Base-by-base conservation (phyloP, 2,329 filamentous ascomycete genomes). In the Colletotrichum sp. region DNA sequence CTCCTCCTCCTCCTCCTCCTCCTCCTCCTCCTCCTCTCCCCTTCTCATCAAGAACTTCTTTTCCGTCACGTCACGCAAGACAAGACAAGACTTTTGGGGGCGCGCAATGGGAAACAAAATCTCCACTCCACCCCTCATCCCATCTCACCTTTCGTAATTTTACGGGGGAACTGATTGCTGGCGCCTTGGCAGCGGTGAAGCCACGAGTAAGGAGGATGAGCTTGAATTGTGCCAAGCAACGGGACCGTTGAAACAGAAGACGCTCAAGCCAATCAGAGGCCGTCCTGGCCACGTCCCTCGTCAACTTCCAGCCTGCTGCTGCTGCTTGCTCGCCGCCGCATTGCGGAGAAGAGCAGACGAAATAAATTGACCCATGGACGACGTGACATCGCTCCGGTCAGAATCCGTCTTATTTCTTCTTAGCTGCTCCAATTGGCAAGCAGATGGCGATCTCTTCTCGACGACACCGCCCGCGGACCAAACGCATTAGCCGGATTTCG, bases 381-480 rank as follows among this genome's bases (percentile, higher is more conserved):
- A 43, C 66, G 59, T 70, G 36, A 69, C 71, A 74, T 74, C 66
- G 66, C 66, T 64, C 70, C 66, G 71, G 71, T 70, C 57, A 70
- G 68, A 48, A 30, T 74, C 71, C 66, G 71, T 43, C n/a, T 6
- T 34, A 18, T 32, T 24, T 6, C 10, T 28, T 32, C 24, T 43
- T 5, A 21, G 28, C 28, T 63, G 43, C 43, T 52, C n/a, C 43
- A 52, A 52, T 52, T 52, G 43, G 43, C 59, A 34, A 5, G 6
- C 24, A 21, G 21, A 32, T 21, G 43, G 43, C n/a, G 43, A 52
- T 52, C 43, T 21, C 12, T 18, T 43, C 18, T 34, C 34, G n/a
- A 55, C 26, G 39, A 60, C 55, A 21, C n/a, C 10, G n/a, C 43
- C 43, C 18, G 36, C 65, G 65, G 55, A 63, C 30, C 1, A 48